Conservation (phyloP, 495 filamentous ascomycete species). For the Penicillium odoratum region DNA sequence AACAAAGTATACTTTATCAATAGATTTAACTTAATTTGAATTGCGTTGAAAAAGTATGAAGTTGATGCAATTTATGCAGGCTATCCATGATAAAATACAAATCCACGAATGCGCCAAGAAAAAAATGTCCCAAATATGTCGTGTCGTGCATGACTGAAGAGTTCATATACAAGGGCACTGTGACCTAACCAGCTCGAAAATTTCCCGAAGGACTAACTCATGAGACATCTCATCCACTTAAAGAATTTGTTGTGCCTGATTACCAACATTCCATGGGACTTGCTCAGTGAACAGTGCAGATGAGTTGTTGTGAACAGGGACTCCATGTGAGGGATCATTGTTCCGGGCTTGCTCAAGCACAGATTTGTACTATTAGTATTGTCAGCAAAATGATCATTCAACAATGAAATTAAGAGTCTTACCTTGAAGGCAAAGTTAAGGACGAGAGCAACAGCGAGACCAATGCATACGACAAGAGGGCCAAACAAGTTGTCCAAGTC, state of each 20-base stretch:
- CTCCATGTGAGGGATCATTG: conserved; percentile 13
- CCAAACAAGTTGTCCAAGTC: conserved; percentile 89
- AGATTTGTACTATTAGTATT: conserved; percentile 29
- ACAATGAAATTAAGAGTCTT: conserved; percentile 12
- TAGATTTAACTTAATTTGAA: too few relatives aligned
- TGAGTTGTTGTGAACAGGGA: conserved; percentile 17
- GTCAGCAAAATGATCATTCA: conserved; percentile 17
- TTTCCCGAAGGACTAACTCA: neutral
- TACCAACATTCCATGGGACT: conserved; percentile 18
- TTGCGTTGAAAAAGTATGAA: neutral
- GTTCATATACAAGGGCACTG: conserved; percentile 4
- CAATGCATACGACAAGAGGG: conserved; percentile 78
- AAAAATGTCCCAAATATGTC: neutral
- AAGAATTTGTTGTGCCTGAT: conserved; percentile 26
- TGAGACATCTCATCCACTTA: conserved; percentile 4
- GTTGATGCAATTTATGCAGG: conserved; percentile 4
- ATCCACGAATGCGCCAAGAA: conserved; percentile 10
- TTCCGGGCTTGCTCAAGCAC: conserved; percentile 28
- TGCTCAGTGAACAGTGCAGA: conserved; percentile 11
- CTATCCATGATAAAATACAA: conserved; percentile 14
- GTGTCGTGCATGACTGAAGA: conserved; percentile 3
- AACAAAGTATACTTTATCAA: too few relatives aligned
- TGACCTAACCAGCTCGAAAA: neutral
- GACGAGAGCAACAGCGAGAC: conserved; percentile 73
- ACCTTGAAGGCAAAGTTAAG: conserved; percentile 88